phyloP scores from a whole-genome alignment of 257 asterid species.

The Solanum sejunctum region DNA sequence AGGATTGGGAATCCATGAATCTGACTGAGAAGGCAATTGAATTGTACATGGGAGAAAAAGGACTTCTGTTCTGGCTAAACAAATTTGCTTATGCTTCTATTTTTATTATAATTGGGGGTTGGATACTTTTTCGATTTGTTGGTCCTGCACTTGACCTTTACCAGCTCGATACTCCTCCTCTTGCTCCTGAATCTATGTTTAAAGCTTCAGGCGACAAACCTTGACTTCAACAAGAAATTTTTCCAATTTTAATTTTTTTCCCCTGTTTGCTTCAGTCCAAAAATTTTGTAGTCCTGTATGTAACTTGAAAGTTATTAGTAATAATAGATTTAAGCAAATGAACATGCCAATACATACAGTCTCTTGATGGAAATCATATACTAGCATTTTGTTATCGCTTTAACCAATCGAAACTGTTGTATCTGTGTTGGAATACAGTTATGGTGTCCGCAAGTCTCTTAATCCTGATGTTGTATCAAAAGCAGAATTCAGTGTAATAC shows the following conservation, averaged over 20 bases:
- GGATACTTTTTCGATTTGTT: slow-evolving; percentile 74
- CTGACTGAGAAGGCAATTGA: slow-evolving; percentile 60
- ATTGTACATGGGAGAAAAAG: slow-evolving; percentile 70
- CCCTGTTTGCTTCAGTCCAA: neutral
- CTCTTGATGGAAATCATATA: neutral
- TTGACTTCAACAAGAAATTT: neutral
- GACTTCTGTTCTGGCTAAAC: slow-evolving; percentile 70
- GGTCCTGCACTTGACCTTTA: slow-evolving; percentile 74
- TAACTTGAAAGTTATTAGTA: neutral
- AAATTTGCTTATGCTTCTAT: slow-evolving; percentile 88
- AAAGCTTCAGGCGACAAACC: slow-evolving; percentile 19
- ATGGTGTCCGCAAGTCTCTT: neutral
- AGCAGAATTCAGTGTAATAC: neutral
- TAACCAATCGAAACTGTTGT: neutral
- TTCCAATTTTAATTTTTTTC: neutral
- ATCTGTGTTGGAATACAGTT: too few species aligned
- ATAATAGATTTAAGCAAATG: neutral
- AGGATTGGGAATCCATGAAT: slow-evolving; percentile 81
- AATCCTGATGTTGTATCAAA: neutral
- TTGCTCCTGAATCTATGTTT: slow-evolving; percentile 49
- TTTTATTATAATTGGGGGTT: slow-evolving; percentile 68
- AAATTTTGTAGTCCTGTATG: neutral
- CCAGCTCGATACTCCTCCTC: slow-evolving; percentile 77
- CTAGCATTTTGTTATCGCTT: neutral
- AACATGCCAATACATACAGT: neutral